Conservation (phyloP, 371 early-diverging fungal species). For the Saksenaea oblongispora region DNA sequence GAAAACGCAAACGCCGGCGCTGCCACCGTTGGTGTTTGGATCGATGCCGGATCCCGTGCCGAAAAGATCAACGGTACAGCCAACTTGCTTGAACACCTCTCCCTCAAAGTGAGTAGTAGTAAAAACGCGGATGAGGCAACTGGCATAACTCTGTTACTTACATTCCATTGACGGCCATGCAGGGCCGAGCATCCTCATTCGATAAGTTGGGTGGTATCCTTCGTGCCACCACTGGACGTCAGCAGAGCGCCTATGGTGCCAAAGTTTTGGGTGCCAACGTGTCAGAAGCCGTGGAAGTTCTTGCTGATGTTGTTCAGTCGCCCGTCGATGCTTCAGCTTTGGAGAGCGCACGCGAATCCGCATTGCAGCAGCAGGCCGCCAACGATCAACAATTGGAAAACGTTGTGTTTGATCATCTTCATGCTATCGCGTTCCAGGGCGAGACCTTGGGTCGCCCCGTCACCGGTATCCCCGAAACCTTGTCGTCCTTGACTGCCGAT, state of each 20-base stretch:
- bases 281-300: constrained; percentile 75
- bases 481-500: constrained; percentile 74
- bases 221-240: constrained; percentile 91
- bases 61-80: constrained; percentile 94
- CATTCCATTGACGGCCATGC: not conserved
- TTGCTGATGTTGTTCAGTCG: constrained; percentile 87
- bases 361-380: constrained; percentile 87
- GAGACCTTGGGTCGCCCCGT: constrained; percentile 88
- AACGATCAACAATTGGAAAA: constrained; percentile 88
- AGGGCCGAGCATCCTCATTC: constrained; percentile 23
- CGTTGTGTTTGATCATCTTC: constrained; percentile 85
- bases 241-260: constrained; percentile 93
- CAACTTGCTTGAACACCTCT: constrained; percentile 94
- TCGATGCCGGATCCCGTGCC: constrained; percentile 90
- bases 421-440: constrained; percentile 91
- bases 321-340: constrained; percentile 77
- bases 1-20: constrained; percentile 82
- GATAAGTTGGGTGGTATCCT: constrained; percentile 94
- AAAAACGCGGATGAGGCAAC: not conserved
- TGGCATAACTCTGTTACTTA: too few relatives aligned
- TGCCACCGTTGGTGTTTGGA: constrained; percentile 96
- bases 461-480: constrained; percentile 85
- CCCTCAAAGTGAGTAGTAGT: constrained; percentile 90
- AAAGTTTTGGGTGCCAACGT: constrained; percentile 81
- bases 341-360: constrained; percentile 84